phyloP scores from a whole-genome alignment of 2,329 filamentous ascomycete genomes.

The Colletotrichum echinochloae region DNA sequence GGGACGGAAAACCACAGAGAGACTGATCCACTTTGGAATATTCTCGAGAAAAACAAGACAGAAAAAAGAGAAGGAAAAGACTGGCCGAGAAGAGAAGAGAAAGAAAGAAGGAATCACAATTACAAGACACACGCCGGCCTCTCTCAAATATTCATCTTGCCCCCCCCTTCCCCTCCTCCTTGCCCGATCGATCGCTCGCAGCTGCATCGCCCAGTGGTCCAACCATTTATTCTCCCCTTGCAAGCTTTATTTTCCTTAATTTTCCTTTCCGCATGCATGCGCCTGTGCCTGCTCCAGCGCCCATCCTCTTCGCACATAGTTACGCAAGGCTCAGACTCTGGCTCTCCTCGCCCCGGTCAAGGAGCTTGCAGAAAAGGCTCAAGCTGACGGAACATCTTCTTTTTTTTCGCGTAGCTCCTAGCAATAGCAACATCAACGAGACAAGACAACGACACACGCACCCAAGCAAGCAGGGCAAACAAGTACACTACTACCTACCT shows the following conservation, averaged over 20 bases:
- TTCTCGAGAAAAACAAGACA: slow-evolving; percentile 35
- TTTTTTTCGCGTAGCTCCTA: slow-evolving; percentile 6
- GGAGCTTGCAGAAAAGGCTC: slow-evolving; percentile 3
- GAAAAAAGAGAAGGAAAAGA: slow-evolving; percentile 3
- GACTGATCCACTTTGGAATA: slow-evolving; percentile 34
- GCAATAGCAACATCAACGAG: neutral
- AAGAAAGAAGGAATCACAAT: slow-evolving; percentile 13
- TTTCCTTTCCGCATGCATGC: slow-evolving; percentile 2
- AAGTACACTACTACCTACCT: too few relatives aligned
- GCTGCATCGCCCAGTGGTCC: slow-evolving; percentile 20
- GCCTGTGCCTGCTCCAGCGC: neutral
- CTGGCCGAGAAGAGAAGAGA: neutral
- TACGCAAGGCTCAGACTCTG: slow-evolving; percentile 18
- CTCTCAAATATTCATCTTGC: neutral
- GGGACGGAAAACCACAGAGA: neutral
- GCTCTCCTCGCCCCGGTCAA: slow-evolving; percentile 4
- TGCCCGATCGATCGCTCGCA: slow-evolving; percentile 35
- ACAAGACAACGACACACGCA: neutral
- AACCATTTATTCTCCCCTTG: neutral
- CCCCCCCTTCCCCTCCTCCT: neutral
- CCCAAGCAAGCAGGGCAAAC: neutral
- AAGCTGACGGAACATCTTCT: slow-evolving; percentile 1
- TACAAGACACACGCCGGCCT: slow-evolving; percentile 3
- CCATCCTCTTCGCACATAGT: slow-evolving; percentile 5
- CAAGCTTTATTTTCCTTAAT: slow-evolving; percentile 1